Evolutionary conservation across 257 asterid genomes (phyloP), one percentile per base, ranked within the genome.

Genomic region (Striga asiatica): DNA sequence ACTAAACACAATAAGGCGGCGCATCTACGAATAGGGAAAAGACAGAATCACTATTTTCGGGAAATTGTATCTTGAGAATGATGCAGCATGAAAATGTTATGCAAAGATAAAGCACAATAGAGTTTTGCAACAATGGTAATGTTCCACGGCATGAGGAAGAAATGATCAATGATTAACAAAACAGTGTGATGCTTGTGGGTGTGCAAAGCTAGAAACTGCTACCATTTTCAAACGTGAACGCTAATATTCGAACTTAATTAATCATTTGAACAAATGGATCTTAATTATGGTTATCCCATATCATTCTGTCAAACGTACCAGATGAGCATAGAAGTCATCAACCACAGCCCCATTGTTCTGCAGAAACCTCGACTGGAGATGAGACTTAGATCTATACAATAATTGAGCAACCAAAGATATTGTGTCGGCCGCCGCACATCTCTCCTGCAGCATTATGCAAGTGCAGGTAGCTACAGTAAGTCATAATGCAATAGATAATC

Each of bases 381-480:
- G 89, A 43, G 79, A 63, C 77, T 78, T 92, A 50, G 97, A 92
- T 85, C 81, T 81, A 79, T 77, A 86, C 86, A 92, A 81, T 67
- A 92, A 75, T 77, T 76, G 86, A 78, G 95, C 95, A 79, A 92
- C 94, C 70, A 88, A 85, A 66, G 81, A 73, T 56, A 85, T 60
- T 62, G 89, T 77, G 80, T 88, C 97, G 66, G 93, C 95, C 68
- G 82, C 99, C 32, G 94, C 84, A 81, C 99, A 92, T 74, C 99
- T 83, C 80, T 88, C 99, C 99, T 92, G 99, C 91, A 79, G 72
- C 75, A 77, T 41, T 63, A 72, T 42, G 21, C 69, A 55, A 51
- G 65, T 37, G 57, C 21, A 61, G 19, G 60, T 66, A 62, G 65
- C 63, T 58, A 34, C 39, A 67, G 68, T 25, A 58, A 70, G 61